phyloP scores from a whole-genome alignment of 1,284 basidiomycete species.

The Anthracocystis panici-leucophaei region DNA sequence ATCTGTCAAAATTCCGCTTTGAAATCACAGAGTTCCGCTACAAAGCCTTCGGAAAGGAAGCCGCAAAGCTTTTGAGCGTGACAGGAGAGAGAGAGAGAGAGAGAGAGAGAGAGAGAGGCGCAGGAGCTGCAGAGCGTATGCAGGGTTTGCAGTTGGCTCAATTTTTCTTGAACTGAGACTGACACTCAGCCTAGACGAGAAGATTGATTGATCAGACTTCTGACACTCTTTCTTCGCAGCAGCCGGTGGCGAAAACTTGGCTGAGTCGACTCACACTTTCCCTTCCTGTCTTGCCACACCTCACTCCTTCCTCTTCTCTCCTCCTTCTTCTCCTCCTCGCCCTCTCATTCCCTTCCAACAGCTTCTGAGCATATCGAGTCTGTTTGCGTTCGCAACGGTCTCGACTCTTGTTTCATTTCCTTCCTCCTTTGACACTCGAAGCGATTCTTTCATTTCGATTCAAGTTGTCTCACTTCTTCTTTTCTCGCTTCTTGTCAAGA shows the following conservation, averaged over 20 bases:
- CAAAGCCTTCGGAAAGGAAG: neutral
- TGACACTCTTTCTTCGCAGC: slow-evolving; percentile 9
- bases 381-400: slow-evolving; percentile 2
- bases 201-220: slow-evolving; percentile 7
- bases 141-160: slow-evolving; percentile 31
- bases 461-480: slow-evolving; percentile 9
- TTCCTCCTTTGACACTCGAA: neutral
- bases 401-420: neutral
- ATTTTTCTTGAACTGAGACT: slow-evolving; percentile 5
- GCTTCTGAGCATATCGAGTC: neutral
- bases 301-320: neutral
- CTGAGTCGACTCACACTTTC: slow-evolving; percentile 22
- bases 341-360: neutral
- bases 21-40: neutral
- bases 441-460: neutral
- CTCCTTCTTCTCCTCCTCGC: slow-evolving; percentile 1
- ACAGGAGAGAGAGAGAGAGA: neutral
- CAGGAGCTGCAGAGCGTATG: slow-evolving; percentile 22
- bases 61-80: neutral
- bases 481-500: slow-evolving; percentile 1
- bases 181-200: slow-evolving; percentile 6
- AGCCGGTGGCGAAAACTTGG: slow-evolving; percentile 26
- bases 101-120: slow-evolving; percentile 7
- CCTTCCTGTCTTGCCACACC: neutral
- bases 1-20: neutral